These are phyloP conservation scores for Irineochytrium annulatum DNA, from an alignment of 192 early-diverging fungal genomes.

Conservation along the genomic window DNA sequence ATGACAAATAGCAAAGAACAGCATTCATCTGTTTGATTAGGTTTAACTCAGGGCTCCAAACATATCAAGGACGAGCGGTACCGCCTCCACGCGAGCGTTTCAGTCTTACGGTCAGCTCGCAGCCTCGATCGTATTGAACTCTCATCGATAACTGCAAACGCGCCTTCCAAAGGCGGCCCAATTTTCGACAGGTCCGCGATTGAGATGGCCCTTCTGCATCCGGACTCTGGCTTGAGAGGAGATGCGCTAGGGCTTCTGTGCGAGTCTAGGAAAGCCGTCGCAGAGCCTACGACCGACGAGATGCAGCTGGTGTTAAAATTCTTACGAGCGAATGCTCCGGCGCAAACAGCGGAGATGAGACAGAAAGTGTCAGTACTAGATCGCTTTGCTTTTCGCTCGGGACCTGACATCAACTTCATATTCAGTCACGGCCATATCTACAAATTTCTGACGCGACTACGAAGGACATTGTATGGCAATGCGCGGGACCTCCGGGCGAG, in stretches of 20 bases:
- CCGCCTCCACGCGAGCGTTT: conserved; percentile 61
- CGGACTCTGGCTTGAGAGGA: conserved; percentile 65
- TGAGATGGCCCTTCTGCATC: conserved; percentile 63
- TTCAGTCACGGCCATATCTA: conserved; percentile 22
- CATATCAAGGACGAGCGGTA: conserved; percentile 33
- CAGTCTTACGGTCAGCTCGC: conserved; percentile 50
- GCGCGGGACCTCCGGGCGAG: conserved; percentile 25
- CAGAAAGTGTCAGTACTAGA: conserved; percentile 62
- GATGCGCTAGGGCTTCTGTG: conserved; percentile 79
- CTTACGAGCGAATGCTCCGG: conserved; percentile 65
- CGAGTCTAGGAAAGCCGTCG: conserved; percentile 67
- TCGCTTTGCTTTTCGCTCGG: neutral
- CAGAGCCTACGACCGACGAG: conserved; percentile 59
- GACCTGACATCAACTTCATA: neutral
- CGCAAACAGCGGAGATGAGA: conserved; percentile 76
- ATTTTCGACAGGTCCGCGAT: conserved; percentile 27
- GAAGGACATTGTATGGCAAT: conserved; percentile 37
- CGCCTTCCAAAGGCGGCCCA: conserved; percentile 24
- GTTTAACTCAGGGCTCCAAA: too few species aligned
- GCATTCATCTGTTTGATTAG: too few species aligned
- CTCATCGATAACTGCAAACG: conserved; percentile 19
- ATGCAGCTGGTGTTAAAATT: conserved; percentile 62
- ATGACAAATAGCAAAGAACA: too few species aligned
- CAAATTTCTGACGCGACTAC: conserved; percentile 33
- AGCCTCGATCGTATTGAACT: conserved; percentile 54